These are phyloP conservation scores for Plasmodium adleri DNA, from an alignment of 169 alveolate species.

Conservation along the genomic window DNA sequence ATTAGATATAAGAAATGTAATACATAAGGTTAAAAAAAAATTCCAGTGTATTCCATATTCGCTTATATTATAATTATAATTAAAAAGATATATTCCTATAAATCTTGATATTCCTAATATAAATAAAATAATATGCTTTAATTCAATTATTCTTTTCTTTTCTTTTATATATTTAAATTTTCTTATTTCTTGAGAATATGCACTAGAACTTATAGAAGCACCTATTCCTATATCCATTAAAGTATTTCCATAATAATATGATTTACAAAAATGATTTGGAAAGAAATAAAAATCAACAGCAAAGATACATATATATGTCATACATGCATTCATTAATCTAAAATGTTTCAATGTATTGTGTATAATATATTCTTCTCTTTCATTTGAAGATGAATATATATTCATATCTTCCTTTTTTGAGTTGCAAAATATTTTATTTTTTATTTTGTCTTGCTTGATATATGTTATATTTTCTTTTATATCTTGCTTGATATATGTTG, in stretches of 20 bases:
- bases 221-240: constrained; percentile 70
- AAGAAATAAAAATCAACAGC: constrained; percentile 65
- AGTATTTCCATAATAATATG: constrained; percentile 49
- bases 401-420: too few relatives aligned
- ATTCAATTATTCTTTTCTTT: constrained; percentile 14
- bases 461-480: not conserved
- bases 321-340: constrained; percentile 38
- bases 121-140: constrained; percentile 39
- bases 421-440: too few relatives aligned
- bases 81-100: constrained; percentile 24
- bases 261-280: constrained; percentile 59
- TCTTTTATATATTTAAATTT: not conserved
- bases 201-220: constrained; percentile 41
- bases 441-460: too few relatives aligned
- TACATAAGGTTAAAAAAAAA: constrained; percentile 37
- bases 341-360: not conserved
- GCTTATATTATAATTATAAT: constrained; percentile 31
- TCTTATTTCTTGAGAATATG: constrained; percentile 17
- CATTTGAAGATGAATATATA: too few relatives aligned
- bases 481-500: too few relatives aligned
- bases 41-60: constrained; percentile 74
- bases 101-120: constrained; percentile 40
- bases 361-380: too few relatives aligned
- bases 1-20: constrained; percentile 15
- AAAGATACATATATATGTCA: constrained; percentile 40